These are phyloP conservation scores for Clarireedia homoeocarpa DNA, from an alignment of 2,329 filamentous ascomycete species.

Conservation along the genomic window DNA sequence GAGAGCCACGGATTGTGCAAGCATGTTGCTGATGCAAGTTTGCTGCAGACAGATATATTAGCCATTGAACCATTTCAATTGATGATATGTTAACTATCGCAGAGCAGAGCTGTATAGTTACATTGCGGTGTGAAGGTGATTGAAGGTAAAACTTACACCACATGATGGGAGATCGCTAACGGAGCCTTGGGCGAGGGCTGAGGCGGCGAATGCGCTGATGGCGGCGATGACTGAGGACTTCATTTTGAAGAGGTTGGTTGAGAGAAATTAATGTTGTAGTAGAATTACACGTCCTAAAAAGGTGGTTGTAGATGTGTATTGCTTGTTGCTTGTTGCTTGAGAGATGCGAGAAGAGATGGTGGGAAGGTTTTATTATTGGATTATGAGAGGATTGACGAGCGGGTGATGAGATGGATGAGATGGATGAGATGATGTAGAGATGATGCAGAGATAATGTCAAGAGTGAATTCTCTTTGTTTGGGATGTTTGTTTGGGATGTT, in stretches of 20 bases:
- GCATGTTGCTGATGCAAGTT: slow-evolving; percentile 39
- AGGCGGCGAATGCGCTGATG: slow-evolving; percentile 21
- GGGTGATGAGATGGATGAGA: neutral
- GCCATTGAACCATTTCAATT: slow-evolving; percentile 3
- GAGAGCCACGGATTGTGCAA: slow-evolving; percentile 33
- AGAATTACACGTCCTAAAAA: no score
- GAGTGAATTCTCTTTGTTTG: neutral
- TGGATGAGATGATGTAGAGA: neutral
- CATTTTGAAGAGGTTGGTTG: slow-evolving; percentile 21
- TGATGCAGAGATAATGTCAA: neutral
- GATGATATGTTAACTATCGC: neutral
- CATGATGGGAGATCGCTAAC: slow-evolving; percentile 22
- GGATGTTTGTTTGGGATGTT: neutral
- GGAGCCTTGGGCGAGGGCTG: slow-evolving; percentile 19
- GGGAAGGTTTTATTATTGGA: neutral
- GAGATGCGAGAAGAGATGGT: neutral
- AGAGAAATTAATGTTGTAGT: neutral
- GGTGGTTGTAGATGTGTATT: neutral
- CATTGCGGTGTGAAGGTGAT: neutral
- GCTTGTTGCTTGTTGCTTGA: neutral
- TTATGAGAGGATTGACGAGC: neutral
- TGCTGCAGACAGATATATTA: slow-evolving; percentile 21
- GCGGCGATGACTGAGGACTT: slow-evolving; percentile 23
- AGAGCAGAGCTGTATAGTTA: neutral
- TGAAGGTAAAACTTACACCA: slow-evolving; percentile 24